Percentiles rank a stretch among this genome's conserved stretches.
Conservation (phyloP, 106 monocot species). For the Platanthera guangdongensis region DNA sequence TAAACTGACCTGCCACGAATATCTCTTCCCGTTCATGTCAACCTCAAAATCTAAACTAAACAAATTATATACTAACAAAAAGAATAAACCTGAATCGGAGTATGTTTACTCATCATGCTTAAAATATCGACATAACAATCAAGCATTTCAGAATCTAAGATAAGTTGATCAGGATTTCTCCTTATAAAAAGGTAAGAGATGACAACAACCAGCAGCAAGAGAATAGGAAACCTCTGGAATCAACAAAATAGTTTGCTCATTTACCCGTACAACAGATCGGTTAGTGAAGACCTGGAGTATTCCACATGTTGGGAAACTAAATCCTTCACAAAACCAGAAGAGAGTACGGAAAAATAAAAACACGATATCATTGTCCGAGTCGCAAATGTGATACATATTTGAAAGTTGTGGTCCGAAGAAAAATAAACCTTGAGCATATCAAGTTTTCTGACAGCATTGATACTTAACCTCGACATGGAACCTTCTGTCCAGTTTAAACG, state of each 20-base stretch:
- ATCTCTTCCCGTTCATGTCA: no score
- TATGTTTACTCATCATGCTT: conserved; percentile 27
- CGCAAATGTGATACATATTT: background rate
- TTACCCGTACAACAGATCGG: conserved; percentile 51
- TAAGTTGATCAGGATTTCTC: conserved; percentile 7
- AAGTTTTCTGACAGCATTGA: conserved; percentile 77
- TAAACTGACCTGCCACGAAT: no score
- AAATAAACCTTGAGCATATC: conserved; percentile 50
- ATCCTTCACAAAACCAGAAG: conserved; percentile 25
- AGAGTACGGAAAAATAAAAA: background rate
- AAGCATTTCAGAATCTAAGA: conserved; percentile 17
- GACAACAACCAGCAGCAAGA: conserved; percentile 55
- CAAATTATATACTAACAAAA: conserved; percentile 2
- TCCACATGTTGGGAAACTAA: conserved; percentile 44
- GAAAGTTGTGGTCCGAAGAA: background rate
- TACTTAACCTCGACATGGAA: conserved; percentile 83
- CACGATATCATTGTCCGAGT: background rate
- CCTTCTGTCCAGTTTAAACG: conserved; percentile 92
- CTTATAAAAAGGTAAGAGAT: conserved; percentile 24
- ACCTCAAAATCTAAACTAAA: background rate
- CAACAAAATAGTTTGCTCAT: conserved; percentile 31
- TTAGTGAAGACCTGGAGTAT: conserved; percentile 28
- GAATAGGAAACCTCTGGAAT: conserved; percentile 66
- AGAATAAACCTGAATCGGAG: conserved; percentile 27
- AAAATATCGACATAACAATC: conserved; percentile 64